Base-by-base conservation (phyloP, 1,284 basidiomycete species). In the Austropuccinia psidii region DNA sequence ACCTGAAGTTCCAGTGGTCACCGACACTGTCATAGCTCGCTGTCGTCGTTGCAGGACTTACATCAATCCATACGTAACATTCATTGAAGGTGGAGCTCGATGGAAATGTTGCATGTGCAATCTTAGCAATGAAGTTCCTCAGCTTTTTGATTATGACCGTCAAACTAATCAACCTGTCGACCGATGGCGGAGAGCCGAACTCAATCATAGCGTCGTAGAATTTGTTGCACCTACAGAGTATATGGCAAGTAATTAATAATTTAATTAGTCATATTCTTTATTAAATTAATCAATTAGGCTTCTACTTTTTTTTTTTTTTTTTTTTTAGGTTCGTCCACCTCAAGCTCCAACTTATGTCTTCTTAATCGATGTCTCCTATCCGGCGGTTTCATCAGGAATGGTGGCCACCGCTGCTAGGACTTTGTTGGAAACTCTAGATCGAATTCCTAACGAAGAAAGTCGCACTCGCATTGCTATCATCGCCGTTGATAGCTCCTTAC, bases 21-120 rank as follows among this genome's bases (percentile, higher is more conserved):
- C 90, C 0, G 96, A 98, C 81, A 93, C 91, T 0, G 90, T 98
- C 58, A 98, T 98, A 78, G 95, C 96, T 57, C 90, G 96, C 55
- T 98, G 96, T 83, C 87, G 96, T 76, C 87, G 95, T 47, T 98
- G 96, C 85, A 87, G 96, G 79, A 92, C 93, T 52, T 98, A 98
- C 83, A 98, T 99, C 83, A 98, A 98, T 81, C 95, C 96, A 4
- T 99, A 92, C 80, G 94, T 98, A 49, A 92, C 93, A 78, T 99
- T 98, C 81, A 93, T 97, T 80, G 96, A 99, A 80, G 93, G 93
- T 75, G 96, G 96, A 41, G 94, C 93, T 82, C 87, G 94, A 84
- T 98, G 96, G 96, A 91, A 96, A 81, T 99, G 96, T 82, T 97
- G 93, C 83, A 94, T 98, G 92, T 99, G 96, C 83, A 92, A 90